A percentile compares a stretch with the other conserved stretches of the same genome.
Evolutionary conservation across 768 basidiomycete species (phyloP).

Genomic region (Podaxis carcinomalis): DNA sequence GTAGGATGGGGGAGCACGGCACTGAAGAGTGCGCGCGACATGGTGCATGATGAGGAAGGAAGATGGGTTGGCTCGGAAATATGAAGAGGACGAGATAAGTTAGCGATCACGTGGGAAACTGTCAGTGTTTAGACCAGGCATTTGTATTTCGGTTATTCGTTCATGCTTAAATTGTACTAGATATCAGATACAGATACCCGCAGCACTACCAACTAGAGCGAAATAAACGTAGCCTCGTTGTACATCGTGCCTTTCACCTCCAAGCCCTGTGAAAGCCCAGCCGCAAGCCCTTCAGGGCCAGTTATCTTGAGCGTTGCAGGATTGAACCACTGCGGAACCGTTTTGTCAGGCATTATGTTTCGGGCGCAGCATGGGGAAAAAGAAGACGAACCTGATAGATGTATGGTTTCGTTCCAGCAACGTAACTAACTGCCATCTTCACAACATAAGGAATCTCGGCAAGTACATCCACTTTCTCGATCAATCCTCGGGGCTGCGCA

Average conservation of each 20-base stretch:
- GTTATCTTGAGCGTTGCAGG: conserved; percentile 38
- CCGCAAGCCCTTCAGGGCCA: conserved; percentile 35
- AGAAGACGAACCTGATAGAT: conserved; percentile 77
- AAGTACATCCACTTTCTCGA: conserved; percentile 93
- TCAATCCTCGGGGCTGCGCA: conserved; percentile 62
- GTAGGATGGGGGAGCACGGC: not conserved
- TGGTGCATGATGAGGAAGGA: conserved; percentile 7
- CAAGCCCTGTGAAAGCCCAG: conserved; percentile 36
- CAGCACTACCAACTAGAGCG: conserved; percentile 25
- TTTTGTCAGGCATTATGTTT: conserved; percentile 15
- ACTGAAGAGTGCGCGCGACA: conserved; percentile 2
- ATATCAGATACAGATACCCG: not conserved
- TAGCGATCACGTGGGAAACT: conserved; percentile 1
- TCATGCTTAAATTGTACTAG: not conserved
- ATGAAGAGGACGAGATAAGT: not conserved
- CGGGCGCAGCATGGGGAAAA: conserved; percentile 6
- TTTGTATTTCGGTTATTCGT: not conserved
- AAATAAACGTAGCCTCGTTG: conserved; percentile 91
- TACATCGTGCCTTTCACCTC: conserved; percentile 71
- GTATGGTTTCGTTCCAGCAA: conserved; percentile 89
- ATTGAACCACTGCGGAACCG: conserved; percentile 40
- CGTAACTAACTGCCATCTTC: conserved; percentile 90
- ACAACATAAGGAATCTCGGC: conserved; percentile 92
- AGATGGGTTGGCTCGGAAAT: not conserved
- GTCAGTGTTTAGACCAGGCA: not conserved